A percentile compares a stretch with the other conserved stretches of the same genome.
Conservation (phyloP, 2,329 filamentous ascomycete species). For the Alternaria sp. region DNA sequence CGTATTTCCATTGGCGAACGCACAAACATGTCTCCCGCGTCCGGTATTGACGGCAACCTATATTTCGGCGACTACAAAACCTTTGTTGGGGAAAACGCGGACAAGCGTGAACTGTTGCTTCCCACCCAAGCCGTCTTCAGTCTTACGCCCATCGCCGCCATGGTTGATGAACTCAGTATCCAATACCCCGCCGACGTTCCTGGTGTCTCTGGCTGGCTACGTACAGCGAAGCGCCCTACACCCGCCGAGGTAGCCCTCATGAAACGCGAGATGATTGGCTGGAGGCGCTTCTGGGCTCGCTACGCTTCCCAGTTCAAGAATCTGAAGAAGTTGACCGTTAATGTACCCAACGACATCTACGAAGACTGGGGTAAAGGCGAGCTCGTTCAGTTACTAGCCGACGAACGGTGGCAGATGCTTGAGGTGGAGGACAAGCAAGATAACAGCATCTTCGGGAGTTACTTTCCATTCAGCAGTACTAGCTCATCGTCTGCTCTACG, state of each 20-base stretch:
- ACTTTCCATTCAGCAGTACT: slow-evolving; percentile 22
- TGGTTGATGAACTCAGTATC: slow-evolving; percentile 47
- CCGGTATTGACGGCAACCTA: slow-evolving; percentile 41
- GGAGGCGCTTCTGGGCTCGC: slow-evolving; percentile 46
- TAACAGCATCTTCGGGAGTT: slow-evolving; percentile 20
- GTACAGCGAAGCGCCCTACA: slow-evolving; percentile 26
- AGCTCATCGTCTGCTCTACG: slow-evolving; percentile 11
- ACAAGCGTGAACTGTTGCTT: slow-evolving; percentile 34
- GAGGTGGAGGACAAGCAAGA: slow-evolving; percentile 34
- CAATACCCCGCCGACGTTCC: slow-evolving; percentile 44
- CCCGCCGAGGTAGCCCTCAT: slow-evolving; percentile 37
- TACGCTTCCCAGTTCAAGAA: slow-evolving; percentile 45
- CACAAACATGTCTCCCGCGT: slow-evolving; percentile 28
- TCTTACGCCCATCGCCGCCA: slow-evolving; percentile 38
- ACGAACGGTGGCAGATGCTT: slow-evolving; percentile 42
- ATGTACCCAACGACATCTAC: slow-evolving; percentile 42
- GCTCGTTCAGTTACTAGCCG: slow-evolving; percentile 26
- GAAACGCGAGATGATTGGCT: slow-evolving; percentile 41
- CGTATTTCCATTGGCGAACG: slow-evolving; percentile 45
- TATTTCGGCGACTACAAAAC: slow-evolving; percentile 47
- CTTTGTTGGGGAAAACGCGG: slow-evolving; percentile 33
- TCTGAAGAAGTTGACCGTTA: slow-evolving; percentile 43
- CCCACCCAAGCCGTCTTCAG: slow-evolving; percentile 45
- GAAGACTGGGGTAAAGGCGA: slow-evolving; percentile 40
- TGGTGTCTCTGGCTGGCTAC: slow-evolving; percentile 37